These are phyloP conservation scores for Suhomyces canberraensis DNA, from an alignment of 805 yeast genomes.

Conservation along the genomic window DNA sequence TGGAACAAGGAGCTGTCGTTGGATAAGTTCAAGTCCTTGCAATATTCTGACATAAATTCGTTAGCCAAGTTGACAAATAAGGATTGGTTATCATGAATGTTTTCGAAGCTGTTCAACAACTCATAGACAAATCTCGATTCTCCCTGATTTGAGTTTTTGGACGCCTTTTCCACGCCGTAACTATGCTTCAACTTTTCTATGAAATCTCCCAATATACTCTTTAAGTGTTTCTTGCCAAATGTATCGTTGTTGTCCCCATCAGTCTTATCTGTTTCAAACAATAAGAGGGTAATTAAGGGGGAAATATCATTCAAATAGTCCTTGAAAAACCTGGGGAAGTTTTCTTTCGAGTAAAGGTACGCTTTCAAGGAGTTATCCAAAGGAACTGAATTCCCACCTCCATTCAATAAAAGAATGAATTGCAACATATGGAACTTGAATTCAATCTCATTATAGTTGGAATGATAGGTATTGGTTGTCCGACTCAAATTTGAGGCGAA, in stretches of 20 bases:
- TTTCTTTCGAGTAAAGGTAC: conserved; percentile 35
- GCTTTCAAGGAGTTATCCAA: conserved; percentile 30
- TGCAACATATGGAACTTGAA: conserved; percentile 42
- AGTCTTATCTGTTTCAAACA: conserved; percentile 9
- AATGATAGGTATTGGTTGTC: background rate
- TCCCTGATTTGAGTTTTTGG: conserved; percentile 11
- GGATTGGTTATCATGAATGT: conserved; percentile 24
- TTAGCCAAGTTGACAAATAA: conserved; percentile 36
- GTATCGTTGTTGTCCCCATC: conserved; percentile 9
- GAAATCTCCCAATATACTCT: conserved; percentile 19
- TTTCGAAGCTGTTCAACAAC: conserved; percentile 27
- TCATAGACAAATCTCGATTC: conserved; percentile 31
- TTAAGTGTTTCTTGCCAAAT: conserved; percentile 17
- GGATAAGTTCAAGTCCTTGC: conserved; percentile 34
- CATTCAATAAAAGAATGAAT: conserved; percentile 29
- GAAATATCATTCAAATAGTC: conserved; percentile 32
- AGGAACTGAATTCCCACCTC: conserved; percentile 10
- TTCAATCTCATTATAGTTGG: conserved; percentile 23
- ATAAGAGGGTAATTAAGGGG: conserved; percentile 32
- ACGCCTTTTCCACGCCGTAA: conserved; percentile 16
- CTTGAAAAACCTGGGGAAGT: conserved; percentile 31
- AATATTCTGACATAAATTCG: conserved; percentile 39
- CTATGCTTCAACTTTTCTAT: conserved; percentile 21
- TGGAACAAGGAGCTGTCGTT: conserved; percentile 42
- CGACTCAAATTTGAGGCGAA: conserved; percentile 1